Percentiles rank a stretch among this genome's conserved stretches.
Conservation (phyloP, 176 grass and related monocot species). For the Carex kokanica region DNA sequence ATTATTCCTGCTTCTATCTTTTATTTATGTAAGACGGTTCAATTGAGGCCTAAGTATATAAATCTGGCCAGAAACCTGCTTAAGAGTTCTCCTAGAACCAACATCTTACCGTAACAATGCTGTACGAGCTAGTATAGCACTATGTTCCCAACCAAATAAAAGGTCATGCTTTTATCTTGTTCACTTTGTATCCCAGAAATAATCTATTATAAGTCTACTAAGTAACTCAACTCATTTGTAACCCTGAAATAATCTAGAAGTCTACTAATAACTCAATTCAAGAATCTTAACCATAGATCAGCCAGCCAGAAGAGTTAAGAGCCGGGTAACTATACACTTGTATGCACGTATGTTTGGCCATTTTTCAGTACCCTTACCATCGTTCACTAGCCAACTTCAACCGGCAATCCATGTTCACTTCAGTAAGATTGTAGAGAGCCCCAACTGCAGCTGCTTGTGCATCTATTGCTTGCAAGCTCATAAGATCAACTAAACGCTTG, state of each 20-base stretch:
- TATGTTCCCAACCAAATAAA: background rate
- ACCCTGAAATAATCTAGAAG: background rate
- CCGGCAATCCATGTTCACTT: slow-evolving; percentile 93
- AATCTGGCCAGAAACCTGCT: background rate
- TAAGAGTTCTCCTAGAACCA: background rate
- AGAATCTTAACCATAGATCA: background rate
- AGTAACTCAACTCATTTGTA: background rate
- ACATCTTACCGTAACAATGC: background rate
- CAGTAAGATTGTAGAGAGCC: slow-evolving; percentile 85
- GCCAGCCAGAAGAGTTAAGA: background rate
- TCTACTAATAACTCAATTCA: background rate
- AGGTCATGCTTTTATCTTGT: background rate
- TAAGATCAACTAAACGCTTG: slow-evolving; percentile 83
- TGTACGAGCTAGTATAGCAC: background rate
- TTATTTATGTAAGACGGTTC: background rate
- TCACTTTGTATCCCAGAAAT: background rate
- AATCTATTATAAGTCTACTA: background rate
- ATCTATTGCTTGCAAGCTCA: slow-evolving; percentile 84
- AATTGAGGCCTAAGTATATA: background rate
- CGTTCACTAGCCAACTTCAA: slow-evolving; percentile 85
- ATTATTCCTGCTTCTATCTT: background rate
- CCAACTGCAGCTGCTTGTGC: slow-evolving; percentile 92
- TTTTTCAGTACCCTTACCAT: slow-evolving; percentile 46
- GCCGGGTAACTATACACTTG: background rate
- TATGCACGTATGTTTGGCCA: background rate